Evolutionary conservation across 345 rosid genomes (phyloP).

Genomic region (Eucalyptus pauciflora): DNA sequence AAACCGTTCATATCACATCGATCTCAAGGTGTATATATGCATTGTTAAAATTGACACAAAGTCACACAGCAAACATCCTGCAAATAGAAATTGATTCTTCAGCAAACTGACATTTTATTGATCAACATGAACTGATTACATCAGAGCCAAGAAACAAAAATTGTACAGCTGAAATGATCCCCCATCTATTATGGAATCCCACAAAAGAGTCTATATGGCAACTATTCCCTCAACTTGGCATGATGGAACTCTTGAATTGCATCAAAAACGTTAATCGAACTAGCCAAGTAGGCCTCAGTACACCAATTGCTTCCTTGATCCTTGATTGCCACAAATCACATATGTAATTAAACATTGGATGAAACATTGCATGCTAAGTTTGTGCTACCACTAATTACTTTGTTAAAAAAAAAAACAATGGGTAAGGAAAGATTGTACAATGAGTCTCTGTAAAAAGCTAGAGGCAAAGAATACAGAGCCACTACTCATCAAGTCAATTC

Average conservation of each 20-base stretch:
- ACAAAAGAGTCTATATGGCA: background rate
- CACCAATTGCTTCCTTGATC: constrained; percentile 23
- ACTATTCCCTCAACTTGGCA: background rate
- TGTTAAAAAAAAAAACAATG: background rate
- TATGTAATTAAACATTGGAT: background rate
- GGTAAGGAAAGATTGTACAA: background rate
- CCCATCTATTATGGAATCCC: background rate
- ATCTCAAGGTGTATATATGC: too few species aligned
- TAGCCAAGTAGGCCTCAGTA: background rate
- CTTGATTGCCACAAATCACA: constrained; percentile 39
- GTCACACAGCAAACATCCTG: too few species aligned
- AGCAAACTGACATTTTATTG: background rate
- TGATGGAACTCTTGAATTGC: background rate
- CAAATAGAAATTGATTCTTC: background rate
- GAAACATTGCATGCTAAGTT: background rate
- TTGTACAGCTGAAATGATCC: background rate
- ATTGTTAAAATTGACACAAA: too few species aligned
- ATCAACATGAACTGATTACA: background rate
- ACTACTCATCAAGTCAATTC: background rate
- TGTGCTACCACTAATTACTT: background rate
- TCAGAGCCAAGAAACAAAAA: background rate
- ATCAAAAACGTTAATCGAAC: too few species aligned
- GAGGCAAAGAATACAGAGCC: background rate
- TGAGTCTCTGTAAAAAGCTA: background rate
- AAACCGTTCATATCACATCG: too few species aligned